Conservation (phyloP, 441 rosid species). For the Arabidopsis lyrata region DNA sequence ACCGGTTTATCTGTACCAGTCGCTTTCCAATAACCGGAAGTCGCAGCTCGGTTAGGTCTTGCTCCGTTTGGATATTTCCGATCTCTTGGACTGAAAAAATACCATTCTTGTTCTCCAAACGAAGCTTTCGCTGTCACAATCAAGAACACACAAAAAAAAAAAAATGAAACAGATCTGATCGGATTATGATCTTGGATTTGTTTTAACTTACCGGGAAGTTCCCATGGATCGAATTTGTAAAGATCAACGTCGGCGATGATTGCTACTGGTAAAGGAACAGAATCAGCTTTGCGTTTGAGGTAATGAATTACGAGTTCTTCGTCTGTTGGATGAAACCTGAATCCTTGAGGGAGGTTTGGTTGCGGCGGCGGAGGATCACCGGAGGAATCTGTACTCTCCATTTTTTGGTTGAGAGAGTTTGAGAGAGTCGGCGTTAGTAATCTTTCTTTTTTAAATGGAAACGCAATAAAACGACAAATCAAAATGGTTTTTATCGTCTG, state of each 20-base stretch:
- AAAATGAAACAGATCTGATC: background rate
- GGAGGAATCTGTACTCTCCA: conserved; percentile 79
- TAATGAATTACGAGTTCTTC: conserved; percentile 96
- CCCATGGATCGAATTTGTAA: conserved; percentile 99
- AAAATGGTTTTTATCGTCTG: conserved; percentile 21
- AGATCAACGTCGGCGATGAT: conserved; percentile 96
- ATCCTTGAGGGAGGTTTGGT: conserved; percentile 87
- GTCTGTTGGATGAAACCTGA: conserved; percentile 96
- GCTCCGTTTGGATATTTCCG: conserved; percentile 94
- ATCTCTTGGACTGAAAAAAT: conserved; percentile 94
- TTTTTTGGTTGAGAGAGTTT: conserved; percentile 35
- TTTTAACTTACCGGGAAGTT: conserved; percentile 78
- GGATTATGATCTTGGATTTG: background rate
- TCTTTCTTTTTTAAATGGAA: conserved; percentile 12
- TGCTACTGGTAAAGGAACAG: conserved; percentile 90
- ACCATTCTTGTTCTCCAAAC: conserved; percentile 98
- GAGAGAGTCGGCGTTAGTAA: conserved; percentile 29
- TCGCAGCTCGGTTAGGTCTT: conserved; percentile 89
- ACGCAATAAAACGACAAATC: conserved; percentile 27
- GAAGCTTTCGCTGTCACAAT: conserved; percentile 61
- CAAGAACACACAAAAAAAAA: background rate
- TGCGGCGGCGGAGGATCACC: conserved; percentile 55
- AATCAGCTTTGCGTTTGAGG: conserved; percentile 98
- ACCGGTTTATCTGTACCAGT: conserved; percentile 86
- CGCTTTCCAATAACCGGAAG: conserved; percentile 99